Conservation (phyloP, 2,329 filamentous ascomycete species). For the Epichloe glyceriae region DNA sequence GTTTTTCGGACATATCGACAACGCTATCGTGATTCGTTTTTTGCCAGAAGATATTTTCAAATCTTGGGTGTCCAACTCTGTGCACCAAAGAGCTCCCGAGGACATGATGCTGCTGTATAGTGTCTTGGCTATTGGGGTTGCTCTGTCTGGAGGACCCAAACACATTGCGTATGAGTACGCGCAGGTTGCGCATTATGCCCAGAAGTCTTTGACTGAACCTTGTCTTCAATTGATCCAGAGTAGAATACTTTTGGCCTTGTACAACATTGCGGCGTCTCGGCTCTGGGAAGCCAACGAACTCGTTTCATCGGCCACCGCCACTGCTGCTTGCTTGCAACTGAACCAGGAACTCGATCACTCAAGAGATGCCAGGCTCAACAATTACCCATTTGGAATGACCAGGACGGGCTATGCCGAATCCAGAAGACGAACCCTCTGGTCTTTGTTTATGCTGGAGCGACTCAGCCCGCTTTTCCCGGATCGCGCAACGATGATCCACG, state of each 20-base stretch:
- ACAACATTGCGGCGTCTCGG: slow-evolving; percentile 50
- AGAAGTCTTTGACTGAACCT: slow-evolving; percentile 16
- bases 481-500: slow-evolving; percentile 41
- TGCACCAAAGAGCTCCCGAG: slow-evolving; percentile 26
- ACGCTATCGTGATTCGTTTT: slow-evolving; percentile 28
- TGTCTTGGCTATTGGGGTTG: slow-evolving; percentile 26
- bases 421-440: slow-evolving; percentile 59
- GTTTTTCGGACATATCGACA: slow-evolving; percentile 30
- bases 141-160: slow-evolving; percentile 25
- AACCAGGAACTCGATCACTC: slow-evolving; percentile 47
- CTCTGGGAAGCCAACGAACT: slow-evolving; percentile 49
- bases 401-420: slow-evolving; percentile 49
- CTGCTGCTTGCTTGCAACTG: slow-evolving; percentile 45
- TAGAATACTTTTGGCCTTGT: slow-evolving; percentile 52
- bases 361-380: slow-evolving; percentile 23
- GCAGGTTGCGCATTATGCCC: slow-evolving; percentile 44
- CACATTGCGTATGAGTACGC: slow-evolving; percentile 27
- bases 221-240: slow-evolving; percentile 53
- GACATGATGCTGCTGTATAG: slow-evolving; percentile 35
- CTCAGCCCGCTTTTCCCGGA: slow-evolving; percentile 46
- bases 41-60: slow-evolving; percentile 27
- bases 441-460: slow-evolving; percentile 55
- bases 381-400: slow-evolving; percentile 44
- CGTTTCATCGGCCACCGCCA: slow-evolving; percentile 47
- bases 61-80: slow-evolving; percentile 22